Base-by-base conservation (phyloP, 1,139 yeast genomes). In the Groenewaldozyma sp. region DNA sequence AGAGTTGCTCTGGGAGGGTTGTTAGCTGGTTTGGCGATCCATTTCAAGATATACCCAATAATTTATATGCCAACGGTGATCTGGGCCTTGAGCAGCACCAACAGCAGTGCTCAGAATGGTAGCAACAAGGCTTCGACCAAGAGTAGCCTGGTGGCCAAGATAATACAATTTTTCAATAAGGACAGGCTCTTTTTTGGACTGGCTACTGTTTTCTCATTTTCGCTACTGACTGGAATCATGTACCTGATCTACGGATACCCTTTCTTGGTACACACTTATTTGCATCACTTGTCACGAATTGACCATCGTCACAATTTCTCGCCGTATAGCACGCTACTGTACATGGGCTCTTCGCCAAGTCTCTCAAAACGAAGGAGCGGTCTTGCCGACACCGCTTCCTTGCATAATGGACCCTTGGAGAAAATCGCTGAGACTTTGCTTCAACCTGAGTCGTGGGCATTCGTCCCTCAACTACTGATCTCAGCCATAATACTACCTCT, bases 231-330 rank as follows among this genome's bases (percentile, higher is more conserved):
- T 2, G 64, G 58, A 1, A 40, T 68, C 35, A 83, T 86, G 94
- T 84, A 76, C 60, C 35, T 46, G 3, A 47, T 72, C 4, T 87
- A 86, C 55, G 95, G 95, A 2, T 59, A 64, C 43, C 91, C 83
- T 47, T 91, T 81, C 56, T 48, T 91, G n/a, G 68, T 75, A 37
- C 80, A 88, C 51, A 73, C 96, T 0, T 87, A 84, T 57, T 56
- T 86, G 10, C 91, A 91, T 57, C 98, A 91, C 58, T 63, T 91
- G 37, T 68, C 75, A 3, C 69, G 98, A 45, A 62, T 86, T 11
- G 98, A 91, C 58, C 98, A 91, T 59, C 76, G 98, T 39, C 98
- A 91, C 62, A 91, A 91, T 60, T 91, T 91, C 55, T 84, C 95
- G 2, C 71, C 88, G 1, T 91, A 88, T 70, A 84, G 91, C 54